These are phyloP conservation scores for Mayamaea pseudoterrestris DNA, from an alignment of 108 stramenopile genomes.

Conservation along the genomic window DNA sequence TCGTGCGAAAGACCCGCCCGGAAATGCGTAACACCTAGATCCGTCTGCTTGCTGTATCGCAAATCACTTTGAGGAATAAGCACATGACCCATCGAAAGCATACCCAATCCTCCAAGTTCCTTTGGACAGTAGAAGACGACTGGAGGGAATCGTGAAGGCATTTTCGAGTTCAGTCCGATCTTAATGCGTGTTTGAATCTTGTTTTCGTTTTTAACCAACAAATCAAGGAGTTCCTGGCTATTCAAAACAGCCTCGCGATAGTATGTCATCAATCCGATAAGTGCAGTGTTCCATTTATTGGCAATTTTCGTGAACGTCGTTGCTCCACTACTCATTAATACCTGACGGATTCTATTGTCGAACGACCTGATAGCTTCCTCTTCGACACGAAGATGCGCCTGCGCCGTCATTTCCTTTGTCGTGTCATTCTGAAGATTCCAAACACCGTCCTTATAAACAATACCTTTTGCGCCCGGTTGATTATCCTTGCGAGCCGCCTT, in stretches of 20 bases:
- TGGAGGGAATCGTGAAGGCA: slow-evolving; percentile 90
- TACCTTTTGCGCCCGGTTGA: slow-evolving; percentile 4
- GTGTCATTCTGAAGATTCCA: slow-evolving; percentile 99
- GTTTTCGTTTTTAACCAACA: slow-evolving; percentile 98
- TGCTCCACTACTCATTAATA: slow-evolving; percentile 96
- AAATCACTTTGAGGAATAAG: slow-evolving; percentile 98
- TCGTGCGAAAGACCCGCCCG: slow-evolving; percentile 96
- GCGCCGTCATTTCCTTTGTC: slow-evolving; percentile 98
- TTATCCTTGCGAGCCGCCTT: slow-evolving; percentile 48
- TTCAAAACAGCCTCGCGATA: slow-evolving; percentile 98
- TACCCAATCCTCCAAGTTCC: slow-evolving; percentile 97
- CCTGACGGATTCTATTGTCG: slow-evolving; percentile 97
- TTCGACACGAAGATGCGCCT: slow-evolving; percentile 90
- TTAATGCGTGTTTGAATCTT: slow-evolving; percentile 99
- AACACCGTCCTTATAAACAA: slow-evolving; percentile 92
- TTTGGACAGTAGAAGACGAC: slow-evolving; percentile 94
- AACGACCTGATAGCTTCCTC: slow-evolving; percentile 88
- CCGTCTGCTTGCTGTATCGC: slow-evolving; percentile 97
- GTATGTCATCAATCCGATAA: slow-evolving; percentile 97
- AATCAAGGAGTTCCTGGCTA: slow-evolving; percentile 93
- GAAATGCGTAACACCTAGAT: slow-evolving; percentile 97
- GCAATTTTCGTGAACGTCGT: slow-evolving; percentile 99
- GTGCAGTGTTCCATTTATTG: slow-evolving; percentile 98
- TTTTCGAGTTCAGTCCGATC: slow-evolving; percentile 99
- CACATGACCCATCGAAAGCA: slow-evolving; percentile 99